Conservation (phyloP, 192 early-diverging fungal genomes). For the Coemansia sp. region DNA sequence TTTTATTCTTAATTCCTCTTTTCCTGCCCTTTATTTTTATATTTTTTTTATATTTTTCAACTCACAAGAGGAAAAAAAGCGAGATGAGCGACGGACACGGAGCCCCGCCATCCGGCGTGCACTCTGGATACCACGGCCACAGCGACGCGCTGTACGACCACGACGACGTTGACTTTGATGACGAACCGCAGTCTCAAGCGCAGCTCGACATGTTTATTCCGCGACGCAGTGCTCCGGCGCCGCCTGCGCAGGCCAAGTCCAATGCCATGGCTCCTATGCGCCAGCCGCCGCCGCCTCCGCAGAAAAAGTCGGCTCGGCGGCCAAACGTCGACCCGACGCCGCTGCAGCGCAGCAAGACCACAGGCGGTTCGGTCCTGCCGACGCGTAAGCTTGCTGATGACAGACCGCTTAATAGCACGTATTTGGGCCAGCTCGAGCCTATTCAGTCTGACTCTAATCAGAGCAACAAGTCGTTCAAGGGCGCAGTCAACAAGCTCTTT, state of each 20-base stretch:
- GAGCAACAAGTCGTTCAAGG: constrained; percentile 55
- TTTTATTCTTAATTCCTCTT: constrained; percentile 14
- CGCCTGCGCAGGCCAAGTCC: constrained; percentile 19
- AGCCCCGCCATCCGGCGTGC: constrained; percentile 18
- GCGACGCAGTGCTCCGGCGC: constrained; percentile 52
- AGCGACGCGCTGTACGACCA: constrained; percentile 35
- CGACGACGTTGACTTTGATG: constrained; percentile 35
- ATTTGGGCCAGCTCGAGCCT: constrained; percentile 55
- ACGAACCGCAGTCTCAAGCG: constrained; percentile 16
- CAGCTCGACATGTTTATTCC: constrained; percentile 50
- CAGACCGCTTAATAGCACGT: constrained; percentile 53
- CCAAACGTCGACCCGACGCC: constrained; percentile 20
- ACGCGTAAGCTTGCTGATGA: constrained; percentile 54
- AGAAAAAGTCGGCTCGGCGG: constrained; percentile 48
- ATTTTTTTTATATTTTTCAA: constrained; percentile 7
- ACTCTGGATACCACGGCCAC: constrained; percentile 22
- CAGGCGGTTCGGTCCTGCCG: constrained; percentile 32
- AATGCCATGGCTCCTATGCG: constrained; percentile 27
- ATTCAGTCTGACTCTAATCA: constrained; percentile 38
- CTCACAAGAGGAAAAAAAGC: constrained; percentile 7
- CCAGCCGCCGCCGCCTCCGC: constrained; percentile 42
- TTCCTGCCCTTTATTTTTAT: constrained; percentile 17
- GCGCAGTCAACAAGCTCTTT: constrained; percentile 55
- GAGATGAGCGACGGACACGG: constrained; percentile 53
- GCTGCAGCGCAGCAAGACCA: constrained; percentile 56